phyloP scores from a whole-genome alignment of 495 filamentous ascomycete genomes.

The Penicillium tannophilum region DNA sequence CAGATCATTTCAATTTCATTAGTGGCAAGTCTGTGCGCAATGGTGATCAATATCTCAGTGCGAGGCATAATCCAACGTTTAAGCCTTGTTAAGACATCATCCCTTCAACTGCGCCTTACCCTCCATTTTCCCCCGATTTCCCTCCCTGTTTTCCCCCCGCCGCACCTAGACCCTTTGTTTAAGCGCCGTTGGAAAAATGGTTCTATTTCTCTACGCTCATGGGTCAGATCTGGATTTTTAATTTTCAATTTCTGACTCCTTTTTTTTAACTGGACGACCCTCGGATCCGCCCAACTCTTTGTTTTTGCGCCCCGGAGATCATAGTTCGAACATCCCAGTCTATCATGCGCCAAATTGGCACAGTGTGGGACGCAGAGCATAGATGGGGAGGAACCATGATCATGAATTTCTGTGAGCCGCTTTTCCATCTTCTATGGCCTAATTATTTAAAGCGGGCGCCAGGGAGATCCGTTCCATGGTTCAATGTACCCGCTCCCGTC shows the following conservation, averaged over 20 bases:
- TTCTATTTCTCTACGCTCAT: not conserved
- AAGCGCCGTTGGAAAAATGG: slow-evolving; percentile 26
- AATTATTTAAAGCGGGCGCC: slow-evolving; percentile 37
- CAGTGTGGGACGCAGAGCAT: not conserved
- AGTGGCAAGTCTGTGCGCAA: slow-evolving; percentile 30
- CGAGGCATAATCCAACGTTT: slow-evolving; percentile 22
- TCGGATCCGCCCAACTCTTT: slow-evolving; percentile 6
- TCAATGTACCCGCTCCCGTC: slow-evolving; percentile 41
- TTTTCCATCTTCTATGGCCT: not conserved
- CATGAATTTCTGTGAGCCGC: not conserved
- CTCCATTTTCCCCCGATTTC: not conserved
- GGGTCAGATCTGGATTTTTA: not conserved
- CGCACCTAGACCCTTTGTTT: slow-evolving; percentile 9
- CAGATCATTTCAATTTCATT: slow-evolving; percentile 25
- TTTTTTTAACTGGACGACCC: slow-evolving; percentile 5
- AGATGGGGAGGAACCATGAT: not conserved
- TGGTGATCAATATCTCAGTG: slow-evolving; percentile 24
- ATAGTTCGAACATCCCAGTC: not conserved
- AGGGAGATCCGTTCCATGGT: slow-evolving; percentile 33
- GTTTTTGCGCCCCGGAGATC: slow-evolving; percentile 8
- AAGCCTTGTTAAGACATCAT: slow-evolving; percentile 29
- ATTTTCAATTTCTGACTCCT: not conserved
- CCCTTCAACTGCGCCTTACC: slow-evolving; percentile 20
- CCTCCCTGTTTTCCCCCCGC: slow-evolving; percentile 6
- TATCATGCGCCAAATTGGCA: slow-evolving; percentile 4